Base-by-base conservation (phyloP, 768 basidiomycete species). In the Galerina sulciceps region DNA sequence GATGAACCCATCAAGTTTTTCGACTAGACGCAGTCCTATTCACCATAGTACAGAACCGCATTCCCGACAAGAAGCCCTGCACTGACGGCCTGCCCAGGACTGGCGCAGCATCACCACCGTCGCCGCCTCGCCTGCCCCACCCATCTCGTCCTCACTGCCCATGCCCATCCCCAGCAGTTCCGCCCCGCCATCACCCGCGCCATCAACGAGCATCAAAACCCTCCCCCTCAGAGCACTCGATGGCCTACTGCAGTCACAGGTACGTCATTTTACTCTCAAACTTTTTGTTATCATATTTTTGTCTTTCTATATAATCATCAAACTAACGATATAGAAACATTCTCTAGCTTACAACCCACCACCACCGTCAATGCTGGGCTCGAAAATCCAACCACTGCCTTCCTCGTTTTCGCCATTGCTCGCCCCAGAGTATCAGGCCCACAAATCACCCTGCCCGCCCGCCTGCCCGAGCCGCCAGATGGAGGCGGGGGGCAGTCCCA, bases 361-460 rank as follows among this genome's bases (percentile, higher is more conserved):
- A 26, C 15, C 40, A 22, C 52, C 3, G 2, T 31, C 41, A 42
- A 20, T 17, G 18, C 17, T n/a, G 22, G 22, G 22, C 26, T 35
- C 13, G 5, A 34, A 18, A 51, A 0, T 18, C 18, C 14, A 26
- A 38, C 22, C 49, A 6, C 20, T 23, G 3, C 6, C 38, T 3
- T 6, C 55, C 11, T 17, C 11, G 2, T 20, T 18, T 11, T 43
- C 2, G 38, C 5, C 20, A 26, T 51, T 38, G 40, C 20, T 38
- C 49, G 15, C 40, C 49, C 15, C 17, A 23, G 5, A 36, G 8
- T 58, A 48, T n/a, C 64, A 62, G 11, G 58, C 67, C 22, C 62
- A 66, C 13, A 61, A 58, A 10, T 60, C 58, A 36, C 36, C 44
- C 36, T n/a, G 5, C 10, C 55, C 37, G 13, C 41, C 38, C 5